Evolutionary conservation across 306 rosid genomes (phyloP).

Genomic region (Hylodesmum podocarpum): DNA sequence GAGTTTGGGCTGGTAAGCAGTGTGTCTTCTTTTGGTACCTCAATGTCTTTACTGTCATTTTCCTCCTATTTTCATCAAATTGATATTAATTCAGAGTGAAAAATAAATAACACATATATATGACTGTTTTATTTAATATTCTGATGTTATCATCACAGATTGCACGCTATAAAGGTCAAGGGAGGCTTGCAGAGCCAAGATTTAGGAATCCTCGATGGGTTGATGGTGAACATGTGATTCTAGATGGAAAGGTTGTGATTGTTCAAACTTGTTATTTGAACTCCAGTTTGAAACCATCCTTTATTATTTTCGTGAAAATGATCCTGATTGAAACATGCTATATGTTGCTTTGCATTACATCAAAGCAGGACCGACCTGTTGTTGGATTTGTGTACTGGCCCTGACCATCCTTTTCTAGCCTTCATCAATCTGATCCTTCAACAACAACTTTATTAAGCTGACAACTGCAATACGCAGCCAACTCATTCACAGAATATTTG

Average conservation of each 20-base stretch:
- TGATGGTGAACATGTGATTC: conserved; percentile 8
- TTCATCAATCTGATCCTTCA: background rate
- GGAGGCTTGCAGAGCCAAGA: conserved; percentile 5
- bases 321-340: background rate
- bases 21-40: background rate
- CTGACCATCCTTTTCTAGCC: background rate
- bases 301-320: background rate
- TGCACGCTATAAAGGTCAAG: conserved; percentile 17
- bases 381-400: conserved; percentile 4
- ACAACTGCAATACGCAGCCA: no score
- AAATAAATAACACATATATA: background rate
- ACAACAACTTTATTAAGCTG: no score
- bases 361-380: background rate
- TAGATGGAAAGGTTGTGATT: background rate
- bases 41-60: background rate
- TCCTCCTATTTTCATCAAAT: background rate
- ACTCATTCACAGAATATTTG: no score
- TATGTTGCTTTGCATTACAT: background rate
- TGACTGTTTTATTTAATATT: background rate
- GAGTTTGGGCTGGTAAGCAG: conserved; percentile 4
- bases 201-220: conserved; percentile 6
- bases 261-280: background rate
- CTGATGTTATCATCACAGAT: background rate
- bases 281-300: background rate
- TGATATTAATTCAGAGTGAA: background rate